Base-by-base conservation (phyloP, 805 yeast species). In the Scheffersomyces coipomensis region DNA sequence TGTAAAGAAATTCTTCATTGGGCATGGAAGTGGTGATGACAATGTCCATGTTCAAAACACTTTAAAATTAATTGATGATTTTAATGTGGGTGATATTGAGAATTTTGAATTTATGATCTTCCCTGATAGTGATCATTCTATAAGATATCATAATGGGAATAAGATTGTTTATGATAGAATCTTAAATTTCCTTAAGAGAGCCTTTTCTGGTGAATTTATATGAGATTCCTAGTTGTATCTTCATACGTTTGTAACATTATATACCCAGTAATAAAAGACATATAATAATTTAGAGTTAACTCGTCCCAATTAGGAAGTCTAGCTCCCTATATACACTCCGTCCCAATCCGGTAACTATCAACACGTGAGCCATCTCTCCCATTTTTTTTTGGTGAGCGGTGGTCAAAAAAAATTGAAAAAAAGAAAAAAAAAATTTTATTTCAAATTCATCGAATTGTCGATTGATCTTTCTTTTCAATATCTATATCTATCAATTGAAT, bases 21-120 rank as follows among this genome's bases (percentile, higher is more conserved):
- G 83, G 66, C 93, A 85, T 55, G 95, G 95, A 2, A 80, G 88
- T 3, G 90, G 84, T 5, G 95, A 86, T 60, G 95, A 86, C 51
- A 86, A 86, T 55, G 95, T 86, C 13, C 95, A 86, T 60, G 65
- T 83, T 38, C 88, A 84, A 52, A 85, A 86, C 55, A 75, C 86
- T 2, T 68, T 76, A 42, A 74, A 75, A 54, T 64, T 85, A 10
- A 39, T 85, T 9, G 90, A 86, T 54, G 66, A 76, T 48, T 71
- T 91, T 39, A 83, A 90, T 52, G 52, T 81, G 39, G 76, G 71
- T n/a, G 76, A 75, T 2, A 77, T 89, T n/a, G 95, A 87, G 54
- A 93, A 93, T 62, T 86, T 81, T 48, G 93, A 86, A 52, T 67
- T 84, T 43, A 84, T 81, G 64, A 74, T 85, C 6, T 86, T 85